A percentile compares a stretch with the other conserved stretches of the same genome.
Conservation (phyloP, 192 early-diverging fungal species). For the Linderina pennispora region DNA sequence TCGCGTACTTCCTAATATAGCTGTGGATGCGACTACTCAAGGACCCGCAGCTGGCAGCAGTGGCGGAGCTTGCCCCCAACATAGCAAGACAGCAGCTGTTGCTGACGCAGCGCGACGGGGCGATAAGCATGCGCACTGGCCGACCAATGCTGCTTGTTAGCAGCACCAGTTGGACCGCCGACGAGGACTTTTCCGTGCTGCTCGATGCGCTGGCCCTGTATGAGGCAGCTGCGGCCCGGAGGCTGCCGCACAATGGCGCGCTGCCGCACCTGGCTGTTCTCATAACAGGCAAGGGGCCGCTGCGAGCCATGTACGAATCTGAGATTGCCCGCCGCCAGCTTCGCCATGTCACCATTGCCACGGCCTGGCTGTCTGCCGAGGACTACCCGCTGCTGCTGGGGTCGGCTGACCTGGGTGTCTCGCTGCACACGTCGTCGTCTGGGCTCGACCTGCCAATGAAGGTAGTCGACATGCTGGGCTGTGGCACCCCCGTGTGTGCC, state of each 20-base stretch:
- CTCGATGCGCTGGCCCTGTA: slow-evolving; percentile 59
- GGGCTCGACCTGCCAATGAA: slow-evolving; percentile 99
- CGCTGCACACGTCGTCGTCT: slow-evolving; percentile 88
- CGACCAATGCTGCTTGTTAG: slow-evolving; percentile 80
- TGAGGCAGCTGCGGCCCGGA: slow-evolving; percentile 24
- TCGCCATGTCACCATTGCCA: slow-evolving; percentile 57
- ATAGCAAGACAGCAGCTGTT: slow-evolving; percentile 4
- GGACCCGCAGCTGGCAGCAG: slow-evolving; percentile 26
- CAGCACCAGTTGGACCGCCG: slow-evolving; percentile 91
- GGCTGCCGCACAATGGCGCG: slow-evolving; percentile 8
- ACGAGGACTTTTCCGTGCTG: slow-evolving; percentile 90
- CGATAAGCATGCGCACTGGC: slow-evolving; percentile 21
- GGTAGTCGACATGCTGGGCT: slow-evolving; percentile 98
- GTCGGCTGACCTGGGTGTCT: slow-evolving; percentile 90
- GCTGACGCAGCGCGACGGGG: slow-evolving; percentile 19
- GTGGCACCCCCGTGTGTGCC: slow-evolving; percentile 85
- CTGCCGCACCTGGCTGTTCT: slow-evolving; percentile 67
- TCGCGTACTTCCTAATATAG: slow-evolving; percentile 8
- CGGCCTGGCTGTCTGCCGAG: slow-evolving; percentile 71
- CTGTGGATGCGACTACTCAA: slow-evolving; percentile 33
- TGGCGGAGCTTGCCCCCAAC: not conserved
- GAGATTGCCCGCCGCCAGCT: slow-evolving; percentile 51
- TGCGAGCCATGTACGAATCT: slow-evolving; percentile 63
- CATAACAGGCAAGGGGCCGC: slow-evolving; percentile 91
- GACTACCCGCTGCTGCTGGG: slow-evolving; percentile 88